These are phyloP conservation scores for Cercospora sojina DNA, from an alignment of 2,329 filamentous ascomycete species.

Conservation along the genomic window DNA sequence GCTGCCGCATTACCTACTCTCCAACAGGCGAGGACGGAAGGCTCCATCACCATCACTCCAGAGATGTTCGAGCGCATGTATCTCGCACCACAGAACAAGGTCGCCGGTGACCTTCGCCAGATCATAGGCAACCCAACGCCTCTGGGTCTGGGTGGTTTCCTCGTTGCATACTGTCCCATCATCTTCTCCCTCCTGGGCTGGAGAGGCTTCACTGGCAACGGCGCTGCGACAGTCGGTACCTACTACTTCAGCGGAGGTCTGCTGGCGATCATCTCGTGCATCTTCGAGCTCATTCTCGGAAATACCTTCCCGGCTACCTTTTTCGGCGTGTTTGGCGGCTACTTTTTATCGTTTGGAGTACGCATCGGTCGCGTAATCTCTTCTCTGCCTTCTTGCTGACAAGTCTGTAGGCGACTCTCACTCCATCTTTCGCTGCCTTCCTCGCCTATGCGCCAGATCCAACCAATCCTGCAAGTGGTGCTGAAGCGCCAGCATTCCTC, in stretches of 20 bases:
- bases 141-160: slow-evolving; percentile 25
- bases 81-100: slow-evolving; percentile 24
- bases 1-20: slow-evolving; percentile 13
- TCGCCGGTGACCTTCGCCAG: slow-evolving; percentile 22
- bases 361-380: neutral
- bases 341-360: slow-evolving; percentile 22
- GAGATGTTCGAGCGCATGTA: slow-evolving; percentile 31
- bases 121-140: slow-evolving; percentile 22
- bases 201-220: slow-evolving; percentile 20
- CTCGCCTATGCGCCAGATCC: slow-evolving; percentile 22
- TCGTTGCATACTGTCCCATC: slow-evolving; percentile 24
- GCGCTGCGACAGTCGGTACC: slow-evolving; percentile 31
- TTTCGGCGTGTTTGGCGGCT: slow-evolving; percentile 30
- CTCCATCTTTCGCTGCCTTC: slow-evolving; percentile 23
- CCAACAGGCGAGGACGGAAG: slow-evolving; percentile 22
- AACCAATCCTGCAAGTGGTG: slow-evolving; percentile 6
- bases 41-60: slow-evolving; percentile 24
- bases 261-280: slow-evolving; percentile 35
- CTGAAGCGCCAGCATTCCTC: slow-evolving; percentile 18
- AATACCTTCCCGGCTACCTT: slow-evolving; percentile 35
- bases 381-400: neutral
- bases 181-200: slow-evolving; percentile 27
- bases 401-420: slow-evolving; percentile 16
- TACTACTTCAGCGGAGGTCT: slow-evolving; percentile 41
- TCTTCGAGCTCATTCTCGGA: slow-evolving; percentile 40